phyloP scores from a whole-genome alignment of 2,329 filamentous ascomycete species.

The Diaporthe vaccinii region DNA sequence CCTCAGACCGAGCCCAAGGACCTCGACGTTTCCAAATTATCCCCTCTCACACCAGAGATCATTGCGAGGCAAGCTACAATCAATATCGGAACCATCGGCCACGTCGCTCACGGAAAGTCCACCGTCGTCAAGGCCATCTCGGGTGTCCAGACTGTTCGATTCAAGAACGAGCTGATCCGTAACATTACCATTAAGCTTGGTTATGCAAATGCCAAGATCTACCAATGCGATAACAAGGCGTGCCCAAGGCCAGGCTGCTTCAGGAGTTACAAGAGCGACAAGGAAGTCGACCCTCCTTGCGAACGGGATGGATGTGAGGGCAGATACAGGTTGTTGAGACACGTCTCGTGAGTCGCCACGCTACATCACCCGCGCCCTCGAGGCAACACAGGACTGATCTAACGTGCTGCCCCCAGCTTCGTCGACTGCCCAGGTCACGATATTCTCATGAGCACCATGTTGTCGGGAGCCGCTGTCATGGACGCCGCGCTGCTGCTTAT shows the following conservation, averaged over 20 bases:
- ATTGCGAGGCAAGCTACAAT: slow-evolving; percentile 98
- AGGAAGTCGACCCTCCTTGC: slow-evolving; percentile 96
- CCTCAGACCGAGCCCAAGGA: slow-evolving; percentile 94
- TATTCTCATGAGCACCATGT: slow-evolving; percentile 99
- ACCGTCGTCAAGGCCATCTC: slow-evolving; percentile 99
- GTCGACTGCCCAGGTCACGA: slow-evolving; percentile 99
- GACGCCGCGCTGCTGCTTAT: slow-evolving; percentile 96
- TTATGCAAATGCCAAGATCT: slow-evolving; percentile 99
- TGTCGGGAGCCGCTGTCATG: slow-evolving; percentile 99
- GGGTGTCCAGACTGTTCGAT: slow-evolving; percentile 97
- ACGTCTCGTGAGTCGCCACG: slow-evolving; percentile 82
- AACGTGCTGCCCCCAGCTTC: slow-evolving; percentile 70
- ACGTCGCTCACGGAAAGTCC: slow-evolving; percentile 98
- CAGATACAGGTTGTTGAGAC: slow-evolving; percentile 88
- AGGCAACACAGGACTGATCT: slow-evolving; percentile 45
- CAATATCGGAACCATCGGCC: slow-evolving; percentile 98
- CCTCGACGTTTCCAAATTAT: slow-evolving; percentile 84
- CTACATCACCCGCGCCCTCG: background rate
- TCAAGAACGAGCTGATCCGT: slow-evolving; percentile 99
- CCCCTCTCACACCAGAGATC: slow-evolving; percentile 93
- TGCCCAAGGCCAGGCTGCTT: slow-evolving; percentile 97
- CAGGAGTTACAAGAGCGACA: slow-evolving; percentile 97
- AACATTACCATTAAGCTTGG: slow-evolving; percentile 99
- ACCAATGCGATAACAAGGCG: slow-evolving; percentile 93
- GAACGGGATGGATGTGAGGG: slow-evolving; percentile 93